Base-by-base conservation (phyloP, 768 basidiomycete species). In the Lyophyllum shimeji region DNA sequence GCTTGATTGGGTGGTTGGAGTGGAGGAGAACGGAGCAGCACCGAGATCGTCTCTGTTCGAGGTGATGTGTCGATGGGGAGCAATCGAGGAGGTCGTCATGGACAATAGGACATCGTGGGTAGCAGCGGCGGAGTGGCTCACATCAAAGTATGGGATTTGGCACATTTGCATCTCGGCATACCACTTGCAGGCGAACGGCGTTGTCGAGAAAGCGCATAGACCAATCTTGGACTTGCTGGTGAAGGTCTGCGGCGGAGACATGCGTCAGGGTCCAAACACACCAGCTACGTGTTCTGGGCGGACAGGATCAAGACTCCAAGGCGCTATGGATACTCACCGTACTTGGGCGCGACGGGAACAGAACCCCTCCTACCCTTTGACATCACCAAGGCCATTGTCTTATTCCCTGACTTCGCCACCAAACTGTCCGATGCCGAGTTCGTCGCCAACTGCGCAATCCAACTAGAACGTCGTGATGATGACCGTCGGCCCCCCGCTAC, bases 321-420 rank as follows among this genome's bases (percentile, higher is more conserved):
- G 42, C 47, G 63, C 0, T 69, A 63, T 0, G 73, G 75, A 1
- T 69, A 67, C 59, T 73, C 70, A 13, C 74, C 74, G 0, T 75
- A 66, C 52, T 74, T 67, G 44, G 60, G 71, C 44, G 70, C 68
- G 0, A 67, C 70, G 24, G 69, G 76, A 0, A 59, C 69, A 0
- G 64, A 76, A 37, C 73, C 75, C 0, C 17, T 74, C 6, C 56
- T 72, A 8, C 71, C 71, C 1, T 66, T 71, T 33, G n/a, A 69
- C 34, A 56, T 69, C 23, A 21, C 61, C 9, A 61, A 69, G 50
- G 56, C 58, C 77, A 46, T 25, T 11, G 25, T 46, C 46, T 25
- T 46, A 17, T 46, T 46, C 46, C 25, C 27, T 20, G 42, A 44
- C 8, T 20, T 44, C 42, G 12, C 42, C n/a, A 20, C 42, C 4